Conservation (phyloP, 257 asterid species). For the Orobanche coerulescens region DNA sequence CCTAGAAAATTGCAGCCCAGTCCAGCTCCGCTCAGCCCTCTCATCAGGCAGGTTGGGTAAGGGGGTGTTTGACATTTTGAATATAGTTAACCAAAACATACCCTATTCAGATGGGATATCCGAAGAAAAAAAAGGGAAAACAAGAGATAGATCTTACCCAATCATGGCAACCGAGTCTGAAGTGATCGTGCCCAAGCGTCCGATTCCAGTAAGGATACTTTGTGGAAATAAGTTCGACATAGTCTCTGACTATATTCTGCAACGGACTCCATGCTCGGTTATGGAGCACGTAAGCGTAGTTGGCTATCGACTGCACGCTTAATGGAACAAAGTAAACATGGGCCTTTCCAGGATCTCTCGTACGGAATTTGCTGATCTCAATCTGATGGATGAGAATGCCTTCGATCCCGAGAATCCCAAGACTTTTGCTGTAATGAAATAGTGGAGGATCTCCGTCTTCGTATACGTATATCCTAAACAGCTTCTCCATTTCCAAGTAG, state of each 20-base stretch:
- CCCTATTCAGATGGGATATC: too few species aligned
- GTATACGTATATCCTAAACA: constrained; percentile 41
- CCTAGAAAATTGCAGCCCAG: too few species aligned
- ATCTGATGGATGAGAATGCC: constrained; percentile 50
- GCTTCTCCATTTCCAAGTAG: constrained; percentile 60
- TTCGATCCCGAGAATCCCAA: constrained; percentile 44
- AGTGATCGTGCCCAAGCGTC: constrained; percentile 42
- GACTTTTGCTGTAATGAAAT: constrained; percentile 44
- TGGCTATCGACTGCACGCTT: constrained; percentile 38
- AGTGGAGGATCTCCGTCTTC: constrained; percentile 62
- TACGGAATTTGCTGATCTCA: constrained; percentile 46
- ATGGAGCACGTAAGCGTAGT: constrained; percentile 27
- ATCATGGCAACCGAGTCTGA: constrained; percentile 49
- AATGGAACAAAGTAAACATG: constrained; percentile 36
- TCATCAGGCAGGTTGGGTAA: too few species aligned
- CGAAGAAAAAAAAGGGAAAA: neutral
- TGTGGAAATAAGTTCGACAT: constrained; percentile 32
- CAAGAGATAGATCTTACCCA: constrained; percentile 31
- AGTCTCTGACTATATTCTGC: constrained; percentile 41
- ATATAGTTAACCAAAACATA: too few species aligned
- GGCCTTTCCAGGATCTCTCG: constrained; percentile 35
- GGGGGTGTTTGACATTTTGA: too few species aligned
- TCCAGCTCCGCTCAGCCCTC: too few species aligned
- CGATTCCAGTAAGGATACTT: constrained; percentile 52
- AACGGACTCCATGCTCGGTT: constrained; percentile 44